phyloP scores from a whole-genome alignment of 176 grass and related monocot genomes.

The Oryza australiensis region DNA sequence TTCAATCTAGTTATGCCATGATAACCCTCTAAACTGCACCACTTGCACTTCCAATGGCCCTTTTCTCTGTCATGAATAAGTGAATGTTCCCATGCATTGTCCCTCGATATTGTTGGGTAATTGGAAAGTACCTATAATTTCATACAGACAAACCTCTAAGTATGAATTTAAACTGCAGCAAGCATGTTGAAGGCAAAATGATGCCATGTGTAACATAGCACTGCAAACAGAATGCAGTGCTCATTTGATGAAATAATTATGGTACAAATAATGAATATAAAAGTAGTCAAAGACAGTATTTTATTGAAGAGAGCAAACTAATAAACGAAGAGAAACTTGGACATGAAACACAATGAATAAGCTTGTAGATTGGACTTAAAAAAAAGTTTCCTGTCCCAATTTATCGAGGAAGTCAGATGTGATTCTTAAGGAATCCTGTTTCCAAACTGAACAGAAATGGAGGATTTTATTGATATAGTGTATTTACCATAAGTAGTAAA shows the following conservation, averaged over 20 bases:
- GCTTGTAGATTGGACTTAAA: neutral
- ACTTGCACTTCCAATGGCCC: constrained; percentile 50
- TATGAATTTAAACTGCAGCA: constrained; percentile 23
- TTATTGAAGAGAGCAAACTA: neutral
- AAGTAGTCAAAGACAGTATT: constrained; percentile 10
- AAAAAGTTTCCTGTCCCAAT: neutral
- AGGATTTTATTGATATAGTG: neutral
- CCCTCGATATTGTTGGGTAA: constrained; percentile 17
- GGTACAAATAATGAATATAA: neutral
- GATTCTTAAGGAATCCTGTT: neutral
- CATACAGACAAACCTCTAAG: constrained; percentile 6
- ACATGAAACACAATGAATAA: constrained; percentile 18
- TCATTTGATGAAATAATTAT: neutral
- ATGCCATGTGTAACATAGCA: constrained; percentile 17
- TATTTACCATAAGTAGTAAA: neutral
- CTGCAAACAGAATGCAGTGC: constrained; percentile 7
- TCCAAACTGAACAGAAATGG: neutral
- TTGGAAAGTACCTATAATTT: constrained; percentile 26
- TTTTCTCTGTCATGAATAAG: constrained; percentile 46
- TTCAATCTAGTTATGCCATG: constrained; percentile 49
- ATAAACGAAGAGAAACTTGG: neutral
- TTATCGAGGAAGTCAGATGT: neutral
- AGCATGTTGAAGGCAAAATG: neutral
- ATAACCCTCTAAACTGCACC: constrained; percentile 45
- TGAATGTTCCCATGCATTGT: constrained; percentile 48